Evolutionary conservation across 768 basidiomycete genomes (phyloP), one percentile per base, ranked within the genome.

Genomic region (Amanita rimosa): DNA sequence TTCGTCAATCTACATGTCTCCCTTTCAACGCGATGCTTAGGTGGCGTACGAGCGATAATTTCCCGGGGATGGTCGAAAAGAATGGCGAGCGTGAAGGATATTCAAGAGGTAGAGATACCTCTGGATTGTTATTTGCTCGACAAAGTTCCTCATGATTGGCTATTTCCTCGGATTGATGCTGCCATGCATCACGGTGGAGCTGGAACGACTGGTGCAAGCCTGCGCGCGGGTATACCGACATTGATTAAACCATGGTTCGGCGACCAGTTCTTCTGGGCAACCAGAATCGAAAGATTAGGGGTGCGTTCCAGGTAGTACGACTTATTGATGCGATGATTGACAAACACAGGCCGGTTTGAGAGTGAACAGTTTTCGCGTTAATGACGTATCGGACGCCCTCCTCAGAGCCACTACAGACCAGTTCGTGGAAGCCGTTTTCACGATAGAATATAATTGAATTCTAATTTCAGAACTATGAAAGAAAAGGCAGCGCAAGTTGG

Each of bases 191-290:
- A 84, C 52, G 82, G 82, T 17, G 83, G 83, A 6, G 82, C 82
- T 4, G 83, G 82, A 10, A 85, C 82, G 0, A 83, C 82, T 0
- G 81, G 81, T 0, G 82, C 81, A 1, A 79, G 76, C 58, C 62
- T 84, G 53, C 71, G 76, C 58, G 75, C 77, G 33, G 80, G 81
- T 1, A 69, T 81, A 27, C 81, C 82, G 2, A 85, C 82, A 1
- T 54, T 83, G 50, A 83, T 85, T 57, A 78, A 77, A 54, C 81
- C 82, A 1, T 85, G 77, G 76, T 85, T 83, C 56, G 82, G 80
- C 13, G 79, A 81, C 55, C 79, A 81, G 54, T 79, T 67, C 56
- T 80, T 80, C 60, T 80, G 81, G 81, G 79, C 77, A 2, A 68
- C 70, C 4, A 63, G 79, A n/a, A 78, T 83, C 14, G 76, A 80